phyloP scores from a whole-genome alignment of 371 early-diverging fungal species.

The Mucor mucedo region DNA sequence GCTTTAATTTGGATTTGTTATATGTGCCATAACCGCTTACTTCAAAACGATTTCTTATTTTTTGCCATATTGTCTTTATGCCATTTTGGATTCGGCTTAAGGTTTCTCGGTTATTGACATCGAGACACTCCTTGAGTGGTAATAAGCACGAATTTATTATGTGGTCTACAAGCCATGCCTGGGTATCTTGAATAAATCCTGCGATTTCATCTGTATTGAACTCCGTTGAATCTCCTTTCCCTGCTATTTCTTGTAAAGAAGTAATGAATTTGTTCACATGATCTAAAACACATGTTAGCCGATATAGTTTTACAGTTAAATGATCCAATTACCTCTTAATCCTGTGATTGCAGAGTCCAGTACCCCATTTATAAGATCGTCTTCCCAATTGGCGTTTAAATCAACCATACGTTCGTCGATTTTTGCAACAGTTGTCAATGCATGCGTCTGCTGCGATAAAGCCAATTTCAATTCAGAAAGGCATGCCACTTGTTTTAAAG shows the following conservation, averaged over 20 bases:
- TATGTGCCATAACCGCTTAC: slow-evolving; percentile 21
- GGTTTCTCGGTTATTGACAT: slow-evolving; percentile 29
- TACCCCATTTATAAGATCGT: slow-evolving; percentile 22
- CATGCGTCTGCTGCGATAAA: slow-evolving; percentile 12
- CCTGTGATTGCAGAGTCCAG: slow-evolving; percentile 28
- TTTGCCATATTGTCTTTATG: slow-evolving; percentile 43
- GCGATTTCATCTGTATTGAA: slow-evolving; percentile 24
- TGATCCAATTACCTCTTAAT: slow-evolving; percentile 24
- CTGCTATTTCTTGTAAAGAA: neutral
- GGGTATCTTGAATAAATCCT: slow-evolving; percentile 44
- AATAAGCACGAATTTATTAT: slow-evolving; percentile 39
- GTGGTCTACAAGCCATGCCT: slow-evolving; percentile 47
- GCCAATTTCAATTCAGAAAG: slow-evolving; percentile 21
- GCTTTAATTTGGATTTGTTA: neutral
- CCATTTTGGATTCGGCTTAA: slow-evolving; percentile 26
- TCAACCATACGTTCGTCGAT: slow-evolving; percentile 26
- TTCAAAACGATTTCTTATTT: slow-evolving; percentile 39
- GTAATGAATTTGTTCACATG: slow-evolving; percentile 21
- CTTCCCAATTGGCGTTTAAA: slow-evolving; percentile 36
- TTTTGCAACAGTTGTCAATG: slow-evolving; percentile 22
- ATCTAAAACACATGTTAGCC: slow-evolving; percentile 2
- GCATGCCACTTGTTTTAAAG: slow-evolving; percentile 23
- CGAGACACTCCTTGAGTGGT: slow-evolving; percentile 43
- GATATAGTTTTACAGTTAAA: neutral
- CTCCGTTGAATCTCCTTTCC: neutral